These are phyloP conservation scores for Letharia columbiana DNA, from an alignment of 495 filamentous ascomycete genomes.

Conservation along the genomic window DNA sequence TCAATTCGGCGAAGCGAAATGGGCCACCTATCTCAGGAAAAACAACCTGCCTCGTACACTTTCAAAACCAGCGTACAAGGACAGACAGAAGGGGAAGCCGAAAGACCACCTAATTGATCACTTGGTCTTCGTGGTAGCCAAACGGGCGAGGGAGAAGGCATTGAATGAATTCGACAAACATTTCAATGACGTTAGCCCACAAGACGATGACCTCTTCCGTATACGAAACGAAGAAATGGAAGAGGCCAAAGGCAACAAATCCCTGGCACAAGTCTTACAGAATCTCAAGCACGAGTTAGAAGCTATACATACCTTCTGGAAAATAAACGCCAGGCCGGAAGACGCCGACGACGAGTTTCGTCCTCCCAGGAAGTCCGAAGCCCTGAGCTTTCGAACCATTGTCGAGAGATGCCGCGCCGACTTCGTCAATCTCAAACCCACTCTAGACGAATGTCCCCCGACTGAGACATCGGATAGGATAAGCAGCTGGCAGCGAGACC, in stretches of 20 bases:
- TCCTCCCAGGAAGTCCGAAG: conserved; percentile 19
- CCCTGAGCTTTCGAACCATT: conserved; percentile 13
- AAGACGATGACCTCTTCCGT: conserved; percentile 44
- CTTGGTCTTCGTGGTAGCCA: conserved; percentile 56
- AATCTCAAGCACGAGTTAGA: conserved; percentile 21
- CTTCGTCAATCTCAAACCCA: conserved; percentile 32
- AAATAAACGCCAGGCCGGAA: conserved; percentile 9
- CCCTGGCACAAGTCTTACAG: conserved; percentile 26
- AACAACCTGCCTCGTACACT: conserved; percentile 30
- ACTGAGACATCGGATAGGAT: conserved; percentile 26
- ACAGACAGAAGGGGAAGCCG: conserved; percentile 31
- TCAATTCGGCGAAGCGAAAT: conserved; percentile 51
- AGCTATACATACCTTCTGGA: conserved; percentile 20
- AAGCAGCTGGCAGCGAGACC: conserved; percentile 38
- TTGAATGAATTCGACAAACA: conserved; percentile 37
- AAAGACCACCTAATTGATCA: conserved; percentile 61
- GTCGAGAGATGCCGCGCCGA: conserved; percentile 18
- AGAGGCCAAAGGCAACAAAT: conserved; percentile 27
- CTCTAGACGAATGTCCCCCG: conserved; percentile 16
- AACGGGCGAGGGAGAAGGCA: conserved; percentile 42
- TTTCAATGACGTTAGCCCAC: conserved; percentile 27
- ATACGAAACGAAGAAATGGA: conserved; percentile 34
- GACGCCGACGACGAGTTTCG: conserved; percentile 22
- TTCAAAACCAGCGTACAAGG: conserved; percentile 35
- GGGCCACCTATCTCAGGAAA: conserved; percentile 41